A percentile compares a stretch with the other conserved stretches of the same genome.
Evolutionary conservation across 2,329 filamentous ascomycete species (phyloP).

Genomic region (Trichoderma brevicompactum): DNA sequence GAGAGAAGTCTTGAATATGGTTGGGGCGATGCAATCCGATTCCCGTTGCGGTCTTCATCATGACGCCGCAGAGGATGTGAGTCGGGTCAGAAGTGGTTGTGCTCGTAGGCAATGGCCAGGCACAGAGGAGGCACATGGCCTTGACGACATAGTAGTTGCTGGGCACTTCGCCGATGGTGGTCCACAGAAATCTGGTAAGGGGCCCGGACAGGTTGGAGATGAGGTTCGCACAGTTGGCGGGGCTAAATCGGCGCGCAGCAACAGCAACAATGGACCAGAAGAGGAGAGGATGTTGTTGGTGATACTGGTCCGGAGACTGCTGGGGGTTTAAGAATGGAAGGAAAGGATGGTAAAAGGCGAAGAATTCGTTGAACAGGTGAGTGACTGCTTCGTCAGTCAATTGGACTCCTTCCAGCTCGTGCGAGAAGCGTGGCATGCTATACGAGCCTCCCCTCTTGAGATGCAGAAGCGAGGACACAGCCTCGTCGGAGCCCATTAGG

Average conservation of each 20-base stretch:
- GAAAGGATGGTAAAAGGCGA: conserved; percentile 75
- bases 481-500: conserved; percentile 70
- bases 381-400: conserved; percentile 66
- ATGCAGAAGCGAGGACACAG: conserved; percentile 67
- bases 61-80: conserved; percentile 78
- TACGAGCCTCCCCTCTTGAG: conserved; percentile 69
- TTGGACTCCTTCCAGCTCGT: conserved; percentile 66
- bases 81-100: conserved; percentile 80
- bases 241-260: conserved; percentile 70
- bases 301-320: conserved; percentile 73
- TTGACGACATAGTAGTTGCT: conserved; percentile 82
- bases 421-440: conserved; percentile 61
- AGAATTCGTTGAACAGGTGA: conserved; percentile 74
- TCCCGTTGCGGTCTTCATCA: conserved; percentile 86
- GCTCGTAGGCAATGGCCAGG: conserved; percentile 82
- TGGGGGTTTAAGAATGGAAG: conserved; percentile 72
- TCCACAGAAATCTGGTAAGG: conserved; percentile 74
- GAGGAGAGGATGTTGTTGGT: conserved; percentile 75
- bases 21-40: conserved; percentile 81
- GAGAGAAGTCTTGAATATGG: conserved; percentile 81
- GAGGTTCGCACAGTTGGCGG: conserved; percentile 60
- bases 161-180: conserved; percentile 75
- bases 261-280: conserved; percentile 85
- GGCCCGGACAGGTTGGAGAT: conserved; percentile 70
- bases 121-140: conserved; percentile 77